Conservation (phyloP, 2,329 filamentous ascomycete genomes). For the Esteya vermicola region DNA sequence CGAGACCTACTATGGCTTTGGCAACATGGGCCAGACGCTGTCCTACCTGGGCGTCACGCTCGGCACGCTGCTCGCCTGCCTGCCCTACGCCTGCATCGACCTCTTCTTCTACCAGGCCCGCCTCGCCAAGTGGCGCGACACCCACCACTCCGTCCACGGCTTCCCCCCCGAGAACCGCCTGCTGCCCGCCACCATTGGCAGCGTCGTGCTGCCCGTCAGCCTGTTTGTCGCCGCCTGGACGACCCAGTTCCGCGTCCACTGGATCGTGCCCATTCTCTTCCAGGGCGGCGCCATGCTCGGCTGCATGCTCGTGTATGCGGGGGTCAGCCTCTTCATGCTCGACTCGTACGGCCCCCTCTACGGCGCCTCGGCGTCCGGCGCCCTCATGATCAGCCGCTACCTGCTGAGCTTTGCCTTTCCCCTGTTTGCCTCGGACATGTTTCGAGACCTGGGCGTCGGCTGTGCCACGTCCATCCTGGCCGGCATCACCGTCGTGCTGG, state of each 20-base stretch:
- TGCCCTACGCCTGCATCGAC: slow-evolving; percentile 27
- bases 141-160: too few species aligned
- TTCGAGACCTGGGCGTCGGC: slow-evolving; percentile 24
- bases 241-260: slow-evolving; percentile 27
- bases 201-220: slow-evolving; percentile 33
- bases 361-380: slow-evolving; percentile 43
- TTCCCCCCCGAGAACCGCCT: slow-evolving; percentile 42
- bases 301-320: slow-evolving; percentile 44
- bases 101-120: slow-evolving; percentile 23
- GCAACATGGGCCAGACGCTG: slow-evolving; percentile 24
- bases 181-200: slow-evolving; percentile 43
- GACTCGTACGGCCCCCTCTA: slow-evolving; percentile 41
- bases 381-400: slow-evolving; percentile 45
- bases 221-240: slow-evolving; percentile 51
- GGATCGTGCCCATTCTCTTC: slow-evolving; percentile 34
- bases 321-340: slow-evolving; percentile 34
- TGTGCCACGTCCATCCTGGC: slow-evolving; percentile 33
- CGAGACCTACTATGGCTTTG: slow-evolving; percentile 27
- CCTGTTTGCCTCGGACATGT: slow-evolving; percentile 45
- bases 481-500: slow-evolving; percentile 29
- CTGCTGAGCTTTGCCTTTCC: slow-evolving; percentile 42
- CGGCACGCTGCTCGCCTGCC: slow-evolving; percentile 28
- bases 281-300: slow-evolving; percentile 45
- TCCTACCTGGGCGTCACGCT: slow-evolving; percentile 31
- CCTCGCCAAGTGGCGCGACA: too few species aligned